Percentiles rank a stretch among this genome's conserved stretches.
Conservation (phyloP, 352 stramenopile genomes). For the Globisporangium spinosum region DNA sequence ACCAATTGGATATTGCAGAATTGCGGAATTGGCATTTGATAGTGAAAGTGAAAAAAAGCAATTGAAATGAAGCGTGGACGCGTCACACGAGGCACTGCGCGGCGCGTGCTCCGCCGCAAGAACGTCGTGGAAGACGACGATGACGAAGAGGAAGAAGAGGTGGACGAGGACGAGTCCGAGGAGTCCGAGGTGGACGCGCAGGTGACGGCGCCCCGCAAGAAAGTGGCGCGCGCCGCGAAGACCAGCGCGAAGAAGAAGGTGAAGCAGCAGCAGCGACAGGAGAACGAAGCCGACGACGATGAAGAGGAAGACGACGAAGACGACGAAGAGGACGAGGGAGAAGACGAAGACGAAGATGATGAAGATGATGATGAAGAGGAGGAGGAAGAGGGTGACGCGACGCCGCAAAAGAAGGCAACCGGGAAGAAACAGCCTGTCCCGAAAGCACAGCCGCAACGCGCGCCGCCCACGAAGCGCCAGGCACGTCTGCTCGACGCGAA, state of each 20-base stretch:
- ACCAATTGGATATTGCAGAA: not conserved
- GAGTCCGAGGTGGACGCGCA: slow-evolving; percentile 17
- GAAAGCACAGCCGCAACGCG: slow-evolving; percentile 22
- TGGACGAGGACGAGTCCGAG: slow-evolving; percentile 27
- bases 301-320: slow-evolving; percentile 25
- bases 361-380: slow-evolving; percentile 24
- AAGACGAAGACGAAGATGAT: slow-evolving; percentile 24
- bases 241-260: slow-evolving; percentile 30
- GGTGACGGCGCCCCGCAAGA: slow-evolving; percentile 27
- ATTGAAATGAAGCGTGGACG: slow-evolving; percentile 55
- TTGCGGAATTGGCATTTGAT: not conserved
- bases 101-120: slow-evolving; percentile 60
- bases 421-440: slow-evolving; percentile 22
- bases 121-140: slow-evolving; percentile 53
- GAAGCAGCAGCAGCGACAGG: slow-evolving; percentile 21
- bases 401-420: slow-evolving; percentile 30
- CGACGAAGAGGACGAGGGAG: slow-evolving; percentile 20
- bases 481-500: slow-evolving; percentile 18
- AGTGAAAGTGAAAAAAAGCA: not conserved
- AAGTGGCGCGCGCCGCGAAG: slow-evolving; percentile 31
- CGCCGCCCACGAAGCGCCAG: slow-evolving; percentile 22
- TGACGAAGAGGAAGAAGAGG: slow-evolving; percentile 24
- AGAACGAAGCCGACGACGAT: slow-evolving; percentile 36
- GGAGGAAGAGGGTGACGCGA: slow-evolving; percentile 20
- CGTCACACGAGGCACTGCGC: slow-evolving; percentile 35